phyloP scores from a whole-genome alignment of 306 rosid genomes.

The Dicorynia guianensis region DNA sequence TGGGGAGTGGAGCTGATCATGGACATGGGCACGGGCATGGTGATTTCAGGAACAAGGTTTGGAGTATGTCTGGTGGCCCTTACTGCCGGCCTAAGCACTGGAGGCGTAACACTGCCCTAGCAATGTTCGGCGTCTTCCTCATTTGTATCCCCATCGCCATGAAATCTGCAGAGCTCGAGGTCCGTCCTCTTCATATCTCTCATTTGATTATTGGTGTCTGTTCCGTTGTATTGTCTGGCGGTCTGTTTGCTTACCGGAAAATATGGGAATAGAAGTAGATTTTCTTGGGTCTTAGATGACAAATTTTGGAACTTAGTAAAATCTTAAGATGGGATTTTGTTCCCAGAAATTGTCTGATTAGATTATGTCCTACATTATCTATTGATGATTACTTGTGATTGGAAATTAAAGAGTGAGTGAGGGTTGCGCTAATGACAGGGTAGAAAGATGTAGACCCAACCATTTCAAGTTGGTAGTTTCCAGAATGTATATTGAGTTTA shows the following conservation, averaged over 20 bases:
- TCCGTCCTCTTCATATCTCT: not conserved
- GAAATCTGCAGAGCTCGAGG: constrained; percentile 98
- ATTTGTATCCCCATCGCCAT: constrained; percentile 94
- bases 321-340: no score
- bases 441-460: no score
- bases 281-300: no score
- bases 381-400: no score
- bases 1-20: constrained; percentile 81
- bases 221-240: not conserved
- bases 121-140: constrained; percentile 87
- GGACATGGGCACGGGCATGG: constrained; percentile 58
- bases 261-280: no score
- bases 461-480: no score
- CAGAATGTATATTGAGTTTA: no score
- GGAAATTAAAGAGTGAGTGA: no score
- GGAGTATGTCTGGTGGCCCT: constrained; percentile 98
- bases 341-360: no score
- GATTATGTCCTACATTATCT: no score
- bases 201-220: not conserved
- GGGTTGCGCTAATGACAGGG: no score
- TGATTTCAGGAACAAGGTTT: constrained; percentile 89
- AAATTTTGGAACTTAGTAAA: no score
- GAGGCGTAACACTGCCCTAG: constrained; percentile 94
- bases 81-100: constrained; percentile 94
- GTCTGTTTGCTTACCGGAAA: not conserved